Evolutionary conservation across 805 yeast species (phyloP).

Genomic region (Brettanomyces sp.): DNA sequence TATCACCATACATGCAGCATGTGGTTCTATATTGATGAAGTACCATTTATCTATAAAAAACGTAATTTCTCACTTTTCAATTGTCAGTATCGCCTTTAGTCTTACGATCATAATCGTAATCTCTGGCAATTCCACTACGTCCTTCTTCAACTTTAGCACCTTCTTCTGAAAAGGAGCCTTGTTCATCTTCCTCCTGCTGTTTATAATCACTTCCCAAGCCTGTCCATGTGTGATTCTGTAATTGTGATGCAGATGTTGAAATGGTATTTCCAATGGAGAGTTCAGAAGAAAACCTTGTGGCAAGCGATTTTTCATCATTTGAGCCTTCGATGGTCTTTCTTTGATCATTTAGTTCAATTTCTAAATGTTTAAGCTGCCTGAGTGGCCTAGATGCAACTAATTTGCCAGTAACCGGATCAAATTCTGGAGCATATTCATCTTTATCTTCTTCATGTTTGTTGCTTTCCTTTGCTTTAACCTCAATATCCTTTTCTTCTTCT

Average conservation of each 20-base stretch:
- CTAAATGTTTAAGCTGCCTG: conserved; percentile 54
- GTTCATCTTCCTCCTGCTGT: conserved; percentile 24
- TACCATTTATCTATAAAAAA: too few species aligned
- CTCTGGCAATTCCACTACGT: conserved; percentile 80
- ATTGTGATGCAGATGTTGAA: conserved; percentile 75
- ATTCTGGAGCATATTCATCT: conserved; percentile 66
- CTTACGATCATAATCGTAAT: conserved; percentile 43
- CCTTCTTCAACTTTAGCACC: conserved; percentile 85
- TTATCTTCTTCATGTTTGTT: conserved; percentile 20
- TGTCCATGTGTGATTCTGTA: conserved; percentile 71
- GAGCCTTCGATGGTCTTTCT: conserved; percentile 12
- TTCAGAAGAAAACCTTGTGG: conserved; percentile 46
- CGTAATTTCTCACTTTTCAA: too few species aligned
- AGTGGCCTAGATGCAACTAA: conserved; percentile 68
- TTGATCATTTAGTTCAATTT: conserved; percentile 38
- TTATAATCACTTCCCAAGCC: conserved; percentile 84
- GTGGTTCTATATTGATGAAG: too few species aligned
- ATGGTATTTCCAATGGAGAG: conserved; percentile 68
- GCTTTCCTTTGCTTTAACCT: conserved; percentile 4
- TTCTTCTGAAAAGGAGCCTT: conserved; percentile 33
- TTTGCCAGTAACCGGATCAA: conserved; percentile 82
- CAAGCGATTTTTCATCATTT: conserved; percentile 28
- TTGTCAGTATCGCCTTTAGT: not conserved
- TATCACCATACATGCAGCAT: too few species aligned
- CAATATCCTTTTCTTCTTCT: conserved; percentile 14